Evolutionary conservation across 345 rosid species (phyloP), one percentile per base, ranked within the genome.

Genomic region (Capsella bursapastoris): DNA sequence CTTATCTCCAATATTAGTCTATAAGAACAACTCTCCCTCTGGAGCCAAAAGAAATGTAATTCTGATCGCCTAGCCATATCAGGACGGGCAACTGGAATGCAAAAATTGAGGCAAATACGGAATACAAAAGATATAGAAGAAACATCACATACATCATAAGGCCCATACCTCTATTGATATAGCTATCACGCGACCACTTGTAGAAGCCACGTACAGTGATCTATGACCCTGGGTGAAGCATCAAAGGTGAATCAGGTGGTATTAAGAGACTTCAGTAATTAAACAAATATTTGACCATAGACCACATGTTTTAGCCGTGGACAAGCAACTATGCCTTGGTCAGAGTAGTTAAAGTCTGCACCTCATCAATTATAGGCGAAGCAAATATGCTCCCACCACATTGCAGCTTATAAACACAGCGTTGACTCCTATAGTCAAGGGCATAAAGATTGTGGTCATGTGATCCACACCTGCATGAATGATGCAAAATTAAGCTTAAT

Each of bases 341-440:
- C 29, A 67, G n/a, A 52, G 31, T 66, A n/a, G 64, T 15, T 72
- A 5, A 68, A 77, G 75, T n/a, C 48, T 77, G 70, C 68, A 94
- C 97, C 97, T 92, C 89, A 65, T 92, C 97, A 82, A 95, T 80
- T 77, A 86, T 83, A 67, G 99, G 99, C 4, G 97, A 90, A 28
- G 97, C 91, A 77, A 83, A 95, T 76, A 95, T 85, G 66, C 99
- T 95, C 52, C 99, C 99, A 51, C 93, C 96, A 74, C 97, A 90
- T 34, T 84, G 74, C 82, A 90, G 85, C 80, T 60, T 85, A 79
- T 83, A 89, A 58, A 87, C 74, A 79, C 97, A 95, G 70, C 85
- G 49, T 52, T 75, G 83, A 55, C 75, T 87, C 79, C 48, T 85
- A 79, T 90, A 92, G 78, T 92, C 91, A 81, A 92, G 96, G 70